A percentile compares a stretch with the other conserved stretches of the same genome.
Conservation (phyloP, 202 grass and related monocot genomes). For the Schoenoplectus tabernaemontani region DNA sequence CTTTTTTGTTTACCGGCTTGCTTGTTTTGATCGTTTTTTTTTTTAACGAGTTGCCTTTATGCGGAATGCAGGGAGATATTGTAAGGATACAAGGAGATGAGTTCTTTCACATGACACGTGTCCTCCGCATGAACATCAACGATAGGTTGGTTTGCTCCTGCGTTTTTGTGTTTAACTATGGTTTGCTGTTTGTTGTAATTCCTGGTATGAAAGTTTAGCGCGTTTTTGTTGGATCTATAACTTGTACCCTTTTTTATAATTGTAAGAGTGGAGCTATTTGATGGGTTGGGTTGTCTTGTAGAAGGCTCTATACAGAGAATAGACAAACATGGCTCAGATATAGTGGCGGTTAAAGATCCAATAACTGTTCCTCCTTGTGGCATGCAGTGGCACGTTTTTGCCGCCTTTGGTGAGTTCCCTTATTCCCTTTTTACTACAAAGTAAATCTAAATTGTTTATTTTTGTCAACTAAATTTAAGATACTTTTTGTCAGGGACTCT, state of each 20-base stretch:
- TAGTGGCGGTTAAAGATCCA: constrained; percentile 58
- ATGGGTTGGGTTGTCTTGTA: constrained; percentile 60
- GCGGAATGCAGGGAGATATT: constrained; percentile 48
- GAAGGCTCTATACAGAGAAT: constrained; percentile 78
- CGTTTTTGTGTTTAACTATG: background rate
- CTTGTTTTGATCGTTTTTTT: background rate
- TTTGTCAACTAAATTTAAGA: constrained; percentile 12
- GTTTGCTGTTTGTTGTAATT: background rate
- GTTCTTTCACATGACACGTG: constrained; percentile 87
- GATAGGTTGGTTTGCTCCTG: constrained; percentile 38
- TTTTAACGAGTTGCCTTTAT: background rate
- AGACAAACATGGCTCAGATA: constrained; percentile 50
- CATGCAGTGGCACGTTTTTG: constrained; percentile 79
- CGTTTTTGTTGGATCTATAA: background rate
- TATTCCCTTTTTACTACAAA: background rate
- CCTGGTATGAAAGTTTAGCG: background rate
- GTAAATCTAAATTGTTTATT: background rate
- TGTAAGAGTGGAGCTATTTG: constrained; percentile 75
- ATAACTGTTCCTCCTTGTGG: constrained; percentile 49
- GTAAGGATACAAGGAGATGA: constrained; percentile 86
- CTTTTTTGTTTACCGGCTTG: background rate
- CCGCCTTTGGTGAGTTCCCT: constrained; percentile 64
- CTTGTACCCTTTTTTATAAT: constrained; percentile 1
- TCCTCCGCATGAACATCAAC: constrained; percentile 60
- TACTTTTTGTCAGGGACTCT: constrained; percentile 52